Evolutionary conservation across 805 yeast species (phyloP).

Genomic region (Wickerhamomyces strasburgensis): DNA sequence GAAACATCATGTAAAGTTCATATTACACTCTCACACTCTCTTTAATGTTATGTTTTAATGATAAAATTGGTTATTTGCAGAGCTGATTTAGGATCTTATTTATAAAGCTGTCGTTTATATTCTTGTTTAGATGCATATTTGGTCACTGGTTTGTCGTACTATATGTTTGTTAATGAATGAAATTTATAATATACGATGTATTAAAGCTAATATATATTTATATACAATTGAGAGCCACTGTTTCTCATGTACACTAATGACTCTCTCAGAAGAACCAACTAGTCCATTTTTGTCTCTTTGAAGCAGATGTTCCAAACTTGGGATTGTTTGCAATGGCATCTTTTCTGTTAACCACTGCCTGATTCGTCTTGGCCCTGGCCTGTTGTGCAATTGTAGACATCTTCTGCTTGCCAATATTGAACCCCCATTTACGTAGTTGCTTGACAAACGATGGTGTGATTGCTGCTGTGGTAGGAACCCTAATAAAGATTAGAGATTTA

Average conservation of each 20-base stretch:
- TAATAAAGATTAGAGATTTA: constrained; percentile 74
- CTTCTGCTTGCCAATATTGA: constrained; percentile 57
- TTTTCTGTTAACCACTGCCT: constrained; percentile 21
- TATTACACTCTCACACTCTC: too few relatives aligned
- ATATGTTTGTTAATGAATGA: neutral
- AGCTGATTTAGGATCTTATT: too few relatives aligned
- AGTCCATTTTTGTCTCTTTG: constrained; percentile 51
- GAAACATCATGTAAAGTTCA: too few relatives aligned
- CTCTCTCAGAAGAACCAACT: constrained; percentile 46
- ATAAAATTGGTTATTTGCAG: too few relatives aligned
- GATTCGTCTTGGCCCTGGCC: constrained; percentile 28
- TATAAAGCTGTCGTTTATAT: too few relatives aligned
- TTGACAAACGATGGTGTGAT: constrained; percentile 77
- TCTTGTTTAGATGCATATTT: too few relatives aligned
- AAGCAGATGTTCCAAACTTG: constrained; percentile 50
- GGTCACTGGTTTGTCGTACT: too few relatives aligned
- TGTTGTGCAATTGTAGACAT: constrained; percentile 37
- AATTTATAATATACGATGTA: too few relatives aligned
- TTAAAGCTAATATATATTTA: too few relatives aligned
- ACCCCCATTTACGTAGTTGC: constrained; percentile 69
- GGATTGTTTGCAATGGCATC: constrained; percentile 40
- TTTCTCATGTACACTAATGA: neutral
- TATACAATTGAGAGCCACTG: neutral
- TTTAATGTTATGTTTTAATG: too few relatives aligned
- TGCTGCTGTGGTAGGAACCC: constrained; percentile 89